Conservation (phyloP, 169 alveolate genomes). For the Cryptosporidium ubiquitum region DNA sequence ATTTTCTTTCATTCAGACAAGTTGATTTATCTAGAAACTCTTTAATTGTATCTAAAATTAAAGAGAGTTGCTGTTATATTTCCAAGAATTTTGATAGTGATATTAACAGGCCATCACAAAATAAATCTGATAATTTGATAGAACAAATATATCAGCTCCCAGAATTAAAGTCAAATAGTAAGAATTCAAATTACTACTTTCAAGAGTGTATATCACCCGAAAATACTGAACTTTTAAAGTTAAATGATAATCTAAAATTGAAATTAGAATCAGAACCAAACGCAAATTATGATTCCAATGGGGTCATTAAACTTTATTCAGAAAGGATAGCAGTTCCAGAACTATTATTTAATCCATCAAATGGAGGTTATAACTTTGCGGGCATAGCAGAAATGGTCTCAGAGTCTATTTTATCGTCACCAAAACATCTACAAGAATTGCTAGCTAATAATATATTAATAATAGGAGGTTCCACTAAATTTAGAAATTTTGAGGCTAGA, state of each 20-base stretch:
- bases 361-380: conserved; percentile 32
- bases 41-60: conserved; percentile 43
- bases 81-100: conserved; percentile 30
- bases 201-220: conserved; percentile 31
- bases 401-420: conserved; percentile 41
- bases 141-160: conserved; percentile 46
- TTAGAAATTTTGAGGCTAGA: conserved; percentile 52
- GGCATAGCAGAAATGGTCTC: conserved; percentile 67
- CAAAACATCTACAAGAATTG: conserved; percentile 37
- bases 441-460: conserved; percentile 51
- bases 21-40: conserved; percentile 50
- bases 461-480: conserved; percentile 58
- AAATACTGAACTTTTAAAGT: not conserved
- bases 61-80: conserved; percentile 56
- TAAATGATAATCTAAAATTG: not conserved
- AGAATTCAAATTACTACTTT: conserved; percentile 3
- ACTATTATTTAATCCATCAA: conserved; percentile 33
- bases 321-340: conserved; percentile 62
- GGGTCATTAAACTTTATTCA: conserved; percentile 22
- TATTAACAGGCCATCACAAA: not conserved
- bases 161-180: conserved; percentile 2
- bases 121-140: not conserved
- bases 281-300: not conserved
- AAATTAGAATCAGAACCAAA: not conserved
- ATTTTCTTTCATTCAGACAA: conserved; percentile 52